Evolutionary conservation across 106 monocot genomes (phyloP).

Genomic region (Ottelia alismoides): DNA sequence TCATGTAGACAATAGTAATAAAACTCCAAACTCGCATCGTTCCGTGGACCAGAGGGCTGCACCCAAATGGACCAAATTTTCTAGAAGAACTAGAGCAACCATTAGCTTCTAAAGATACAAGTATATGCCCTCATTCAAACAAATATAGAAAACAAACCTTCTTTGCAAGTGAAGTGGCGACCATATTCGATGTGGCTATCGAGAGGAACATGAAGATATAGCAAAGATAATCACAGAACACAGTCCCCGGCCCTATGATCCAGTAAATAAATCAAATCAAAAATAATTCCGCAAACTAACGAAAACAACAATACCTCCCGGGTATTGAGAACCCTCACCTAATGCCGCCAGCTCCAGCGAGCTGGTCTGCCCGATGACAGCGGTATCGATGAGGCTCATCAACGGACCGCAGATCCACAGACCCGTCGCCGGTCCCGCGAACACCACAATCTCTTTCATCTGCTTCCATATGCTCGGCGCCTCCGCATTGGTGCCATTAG

Average conservation of each 20-base stretch:
- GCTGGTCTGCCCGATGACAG: slow-evolving; percentile 87
- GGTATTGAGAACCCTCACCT: slow-evolving; percentile 38
- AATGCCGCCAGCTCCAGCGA: slow-evolving; percentile 85
- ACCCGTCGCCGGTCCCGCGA: slow-evolving; percentile 81
- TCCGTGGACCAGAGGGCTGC: no score
- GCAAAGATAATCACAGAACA: slow-evolving; percentile 72
- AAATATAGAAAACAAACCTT: no score
- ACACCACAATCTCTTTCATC: slow-evolving; percentile 74
- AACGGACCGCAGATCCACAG: slow-evolving; percentile 93
- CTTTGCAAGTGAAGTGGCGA: slow-evolving; percentile 88
- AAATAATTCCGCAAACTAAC: neutral
- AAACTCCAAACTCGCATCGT: no score
- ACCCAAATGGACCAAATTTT: no score
- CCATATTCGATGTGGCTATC: slow-evolving; percentile 91
- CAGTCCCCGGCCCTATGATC: slow-evolving; percentile 77
- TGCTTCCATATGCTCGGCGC: slow-evolving; percentile 65
- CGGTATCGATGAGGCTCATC: slow-evolving; percentile 96
- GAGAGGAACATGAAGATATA: slow-evolving; percentile 96
- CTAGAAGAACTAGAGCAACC: no score
- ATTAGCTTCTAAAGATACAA: no score
- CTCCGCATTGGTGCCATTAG: no score
- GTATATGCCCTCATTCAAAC: no score
- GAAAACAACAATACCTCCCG: no score
- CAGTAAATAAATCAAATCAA: slow-evolving; percentile 1
- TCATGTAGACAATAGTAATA: no score